A percentile compares a stretch with the other conserved stretches of the same genome.
Conservation (phyloP, 768 basidiomycete species). For the Austroboletus eburneus region DNA sequence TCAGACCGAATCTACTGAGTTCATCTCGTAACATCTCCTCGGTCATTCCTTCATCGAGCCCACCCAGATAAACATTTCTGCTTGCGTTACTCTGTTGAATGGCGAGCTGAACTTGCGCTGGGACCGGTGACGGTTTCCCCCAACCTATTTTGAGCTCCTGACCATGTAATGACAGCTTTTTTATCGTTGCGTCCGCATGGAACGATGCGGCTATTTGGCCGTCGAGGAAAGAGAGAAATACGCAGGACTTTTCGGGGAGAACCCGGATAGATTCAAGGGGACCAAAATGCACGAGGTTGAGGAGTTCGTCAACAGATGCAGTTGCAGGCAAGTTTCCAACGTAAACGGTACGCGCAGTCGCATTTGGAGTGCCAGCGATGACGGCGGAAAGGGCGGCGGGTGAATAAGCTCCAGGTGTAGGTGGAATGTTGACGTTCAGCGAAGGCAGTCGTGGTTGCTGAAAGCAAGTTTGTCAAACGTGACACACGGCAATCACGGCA, state of each 20-base stretch:
- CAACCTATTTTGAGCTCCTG: conserved; percentile 99
- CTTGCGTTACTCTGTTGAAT: conserved; percentile 92
- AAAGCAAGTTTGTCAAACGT: conserved; percentile 37
- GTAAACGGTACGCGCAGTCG: conserved; percentile 87
- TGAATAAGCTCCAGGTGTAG: conserved; percentile 69
- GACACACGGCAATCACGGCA: neutral
- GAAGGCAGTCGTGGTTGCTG: conserved; percentile 56
- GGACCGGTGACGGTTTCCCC: conserved; percentile 92
- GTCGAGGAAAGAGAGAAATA: conserved; percentile 97
- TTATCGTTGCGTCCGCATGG: conserved; percentile 94
- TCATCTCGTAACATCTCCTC: conserved; percentile 93
- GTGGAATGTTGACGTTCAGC: conserved; percentile 62
- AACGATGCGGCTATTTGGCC: conserved; percentile 91
- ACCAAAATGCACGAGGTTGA: conserved; percentile 97
- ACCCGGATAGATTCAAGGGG: conserved; percentile 94
- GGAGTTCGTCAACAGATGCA: conserved; percentile 95
- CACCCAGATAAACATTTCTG: conserved; percentile 94
- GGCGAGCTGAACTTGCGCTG: conserved; percentile 78
- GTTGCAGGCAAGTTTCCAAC: conserved; percentile 94
- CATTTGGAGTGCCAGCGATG: conserved; percentile 53
- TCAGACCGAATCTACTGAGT: conserved; percentile 86
- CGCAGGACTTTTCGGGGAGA: conserved; percentile 94
- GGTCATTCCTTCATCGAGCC: conserved; percentile 83
- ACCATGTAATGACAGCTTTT: conserved; percentile 88
- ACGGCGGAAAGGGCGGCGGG: conserved; percentile 76